phyloP scores from a whole-genome alignment of 352 stramenopile genomes.

The Pythium phragmiticola region DNA sequence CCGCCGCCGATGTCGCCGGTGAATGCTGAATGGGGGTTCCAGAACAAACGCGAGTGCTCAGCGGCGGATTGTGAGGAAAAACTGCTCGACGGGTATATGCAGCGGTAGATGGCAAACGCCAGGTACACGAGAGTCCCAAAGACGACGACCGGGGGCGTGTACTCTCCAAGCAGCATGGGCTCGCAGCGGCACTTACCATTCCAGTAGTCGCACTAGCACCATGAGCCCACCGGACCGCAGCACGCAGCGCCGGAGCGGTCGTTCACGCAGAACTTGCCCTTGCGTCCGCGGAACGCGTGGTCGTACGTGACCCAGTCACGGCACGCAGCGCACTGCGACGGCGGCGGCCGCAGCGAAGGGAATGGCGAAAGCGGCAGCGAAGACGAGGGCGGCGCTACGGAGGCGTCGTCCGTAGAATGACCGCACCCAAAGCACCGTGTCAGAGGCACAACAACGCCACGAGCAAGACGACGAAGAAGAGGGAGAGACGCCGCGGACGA shows the following conservation, averaged over 20 bases:
- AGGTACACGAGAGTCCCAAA: not conserved
- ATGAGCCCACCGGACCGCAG: not conserved
- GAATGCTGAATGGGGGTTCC: not conserved
- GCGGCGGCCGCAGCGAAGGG: not conserved
- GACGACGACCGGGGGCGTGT: not conserved
- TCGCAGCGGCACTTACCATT: not conserved
- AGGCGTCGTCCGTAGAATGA: not conserved
- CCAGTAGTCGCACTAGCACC: not conserved
- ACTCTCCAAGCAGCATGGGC: not conserved
- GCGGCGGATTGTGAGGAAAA: not conserved
- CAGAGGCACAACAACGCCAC: not conserved
- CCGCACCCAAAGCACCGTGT: not conserved
- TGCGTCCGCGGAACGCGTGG: not conserved
- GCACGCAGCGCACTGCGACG: not conserved
- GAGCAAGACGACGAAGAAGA: not conserved
- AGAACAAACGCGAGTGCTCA: not conserved
- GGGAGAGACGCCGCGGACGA: not conserved
- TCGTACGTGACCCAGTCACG: conserved; percentile 3
- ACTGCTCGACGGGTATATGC: not conserved
- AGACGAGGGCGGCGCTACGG: not conserved
- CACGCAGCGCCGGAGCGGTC: not conserved
- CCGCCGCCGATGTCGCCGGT: conserved; percentile 1
- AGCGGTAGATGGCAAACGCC: not conserved
- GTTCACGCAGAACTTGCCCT: not conserved
- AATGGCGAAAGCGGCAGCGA: not conserved